Evolutionary conservation across 202 grass and related monocot species (phyloP).

Genomic region (Hordeum pubiflorum): DNA sequence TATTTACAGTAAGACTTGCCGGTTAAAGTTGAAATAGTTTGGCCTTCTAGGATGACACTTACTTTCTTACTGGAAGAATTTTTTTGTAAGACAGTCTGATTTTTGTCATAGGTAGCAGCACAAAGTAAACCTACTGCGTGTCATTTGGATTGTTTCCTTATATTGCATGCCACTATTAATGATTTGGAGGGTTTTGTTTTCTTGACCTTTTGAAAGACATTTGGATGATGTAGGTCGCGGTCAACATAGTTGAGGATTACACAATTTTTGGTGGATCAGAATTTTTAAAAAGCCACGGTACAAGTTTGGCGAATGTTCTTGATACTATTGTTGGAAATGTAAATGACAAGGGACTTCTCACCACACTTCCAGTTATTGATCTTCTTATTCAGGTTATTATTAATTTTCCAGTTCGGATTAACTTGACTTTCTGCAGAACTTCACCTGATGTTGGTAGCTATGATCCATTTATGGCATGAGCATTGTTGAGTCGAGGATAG

Average conservation of each 20-base stretch:
- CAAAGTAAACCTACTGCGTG: background rate
- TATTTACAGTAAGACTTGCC: background rate
- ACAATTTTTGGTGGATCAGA: constrained; percentile 80
- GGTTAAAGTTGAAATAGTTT: background rate
- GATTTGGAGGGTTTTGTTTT: constrained; percentile 8
- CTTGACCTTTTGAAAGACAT: constrained; percentile 14
- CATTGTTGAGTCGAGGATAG: background rate
- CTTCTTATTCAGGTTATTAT: constrained; percentile 82
- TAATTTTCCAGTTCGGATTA: background rate
- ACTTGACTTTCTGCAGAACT: background rate
- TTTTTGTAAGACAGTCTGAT: background rate
- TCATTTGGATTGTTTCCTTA: constrained; percentile 6
- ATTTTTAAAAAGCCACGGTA: constrained; percentile 80
- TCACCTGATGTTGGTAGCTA: background rate
- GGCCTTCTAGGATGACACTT: background rate
- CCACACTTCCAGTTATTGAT: constrained; percentile 67
- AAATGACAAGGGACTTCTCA: constrained; percentile 88
- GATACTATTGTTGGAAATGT: constrained; percentile 80
- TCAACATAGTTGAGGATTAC: constrained; percentile 89
- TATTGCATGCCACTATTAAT: background rate
- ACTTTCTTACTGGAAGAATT: background rate
- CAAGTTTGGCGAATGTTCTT: constrained; percentile 65
- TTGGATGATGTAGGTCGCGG: constrained; percentile 37
- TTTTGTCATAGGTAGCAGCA: too few relatives aligned
- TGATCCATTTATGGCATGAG: background rate